Evolutionary conservation across 805 yeast species (phyloP).

Genomic region (Hanseniaspora guilliermondii): DNA sequence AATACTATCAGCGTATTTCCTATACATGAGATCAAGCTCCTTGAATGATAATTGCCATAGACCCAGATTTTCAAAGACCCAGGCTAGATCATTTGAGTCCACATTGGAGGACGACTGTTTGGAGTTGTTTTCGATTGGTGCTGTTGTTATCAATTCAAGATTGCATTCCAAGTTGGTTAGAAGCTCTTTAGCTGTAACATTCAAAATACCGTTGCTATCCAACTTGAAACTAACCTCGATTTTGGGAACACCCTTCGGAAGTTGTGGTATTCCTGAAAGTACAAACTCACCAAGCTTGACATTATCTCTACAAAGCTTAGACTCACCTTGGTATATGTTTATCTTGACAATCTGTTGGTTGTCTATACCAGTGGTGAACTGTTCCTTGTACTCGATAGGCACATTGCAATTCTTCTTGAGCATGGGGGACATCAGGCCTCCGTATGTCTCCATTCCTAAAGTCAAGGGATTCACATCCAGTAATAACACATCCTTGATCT

Average conservation of each 20-base stretch:
- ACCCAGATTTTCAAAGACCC: constrained; percentile 13
- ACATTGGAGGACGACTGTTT: neutral
- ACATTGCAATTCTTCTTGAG: constrained; percentile 68
- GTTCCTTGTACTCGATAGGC: constrained; percentile 62
- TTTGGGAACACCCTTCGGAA: constrained; percentile 72
- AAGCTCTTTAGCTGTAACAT: constrained; percentile 69
- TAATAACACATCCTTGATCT: constrained; percentile 61
- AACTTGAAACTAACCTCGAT: constrained; percentile 65
- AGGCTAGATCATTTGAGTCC: neutral
- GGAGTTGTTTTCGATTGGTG: constrained; percentile 2
- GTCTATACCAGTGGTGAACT: constrained; percentile 72
- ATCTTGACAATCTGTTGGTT: constrained; percentile 76
- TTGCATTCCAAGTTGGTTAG: constrained; percentile 52
- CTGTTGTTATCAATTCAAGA: constrained; percentile 14
- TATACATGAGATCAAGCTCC: constrained; percentile 7
- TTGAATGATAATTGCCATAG: constrained; percentile 10
- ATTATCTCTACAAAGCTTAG: constrained; percentile 66
- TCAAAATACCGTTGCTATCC: constrained; percentile 73
- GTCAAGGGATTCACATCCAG: constrained; percentile 77
- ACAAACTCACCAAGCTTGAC: constrained; percentile 65
- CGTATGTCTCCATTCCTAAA: constrained; percentile 72
- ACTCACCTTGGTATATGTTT: constrained; percentile 70
- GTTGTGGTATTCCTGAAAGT: constrained; percentile 57
- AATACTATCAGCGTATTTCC: neutral
- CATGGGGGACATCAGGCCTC: constrained; percentile 69